These are phyloP conservation scores for Elaeis guineensis DNA, from an alignment of 176 grass and related monocot species.

Conservation along the genomic window DNA sequence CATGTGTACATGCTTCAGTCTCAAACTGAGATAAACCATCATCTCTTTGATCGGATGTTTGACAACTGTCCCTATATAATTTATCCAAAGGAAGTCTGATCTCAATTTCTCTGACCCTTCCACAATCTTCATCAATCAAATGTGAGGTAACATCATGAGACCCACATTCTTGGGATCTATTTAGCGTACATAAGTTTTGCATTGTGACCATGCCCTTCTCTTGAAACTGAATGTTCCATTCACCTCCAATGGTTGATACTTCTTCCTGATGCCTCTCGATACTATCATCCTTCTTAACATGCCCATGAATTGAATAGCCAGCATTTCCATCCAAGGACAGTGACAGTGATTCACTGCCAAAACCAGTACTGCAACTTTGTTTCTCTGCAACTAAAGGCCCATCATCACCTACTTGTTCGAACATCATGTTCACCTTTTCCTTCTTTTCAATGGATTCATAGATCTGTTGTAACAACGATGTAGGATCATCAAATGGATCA, in stretches of 20 bases:
- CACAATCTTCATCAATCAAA: constrained; percentile 1
- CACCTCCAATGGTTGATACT: constrained; percentile 4
- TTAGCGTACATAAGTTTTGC: too few species aligned
- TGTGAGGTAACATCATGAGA: constrained; percentile 7
- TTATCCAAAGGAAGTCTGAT: constrained; percentile 24
- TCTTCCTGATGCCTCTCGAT: not conserved
- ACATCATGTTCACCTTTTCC: not conserved
- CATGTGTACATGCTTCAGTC: not conserved
- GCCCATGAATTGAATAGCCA: not conserved
- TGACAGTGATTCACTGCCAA: not conserved
- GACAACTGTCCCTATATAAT: constrained; percentile 15
- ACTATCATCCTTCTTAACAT: not conserved
- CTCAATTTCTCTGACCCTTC: constrained; percentile 21
- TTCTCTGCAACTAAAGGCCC: not conserved
- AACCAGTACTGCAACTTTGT: not conserved
- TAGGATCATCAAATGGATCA: constrained; percentile 6
- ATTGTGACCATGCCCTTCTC: constrained; percentile 38
- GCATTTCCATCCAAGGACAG: not conserved
- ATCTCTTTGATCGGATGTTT: constrained; percentile 22
- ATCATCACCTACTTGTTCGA: not conserved
- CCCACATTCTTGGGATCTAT: too few species aligned
- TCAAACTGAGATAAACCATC: constrained; percentile 9
- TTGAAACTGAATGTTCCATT: constrained; percentile 4
- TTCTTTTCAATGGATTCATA: constrained; percentile 18
- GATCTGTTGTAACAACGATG: not conserved